Evolutionary conservation across 495 filamentous ascomycete species (phyloP).

Genomic region (Hyaloscypha variabilis): DNA sequence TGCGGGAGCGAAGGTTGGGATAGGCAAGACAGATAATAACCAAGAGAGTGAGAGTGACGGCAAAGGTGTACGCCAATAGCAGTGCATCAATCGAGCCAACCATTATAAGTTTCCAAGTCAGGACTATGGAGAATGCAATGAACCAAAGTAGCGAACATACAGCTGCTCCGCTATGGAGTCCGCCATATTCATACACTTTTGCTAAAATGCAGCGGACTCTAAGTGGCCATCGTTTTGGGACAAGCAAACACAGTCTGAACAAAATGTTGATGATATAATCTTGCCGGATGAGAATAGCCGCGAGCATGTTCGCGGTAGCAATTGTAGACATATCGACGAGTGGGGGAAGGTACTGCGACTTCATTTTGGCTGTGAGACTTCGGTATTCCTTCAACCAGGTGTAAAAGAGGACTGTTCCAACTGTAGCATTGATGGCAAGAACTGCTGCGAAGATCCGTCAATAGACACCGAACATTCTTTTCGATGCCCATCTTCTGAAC

Average conservation of each 20-base stretch:
- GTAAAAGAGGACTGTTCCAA: too few species aligned
- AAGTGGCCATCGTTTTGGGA: conserved; percentile 63
- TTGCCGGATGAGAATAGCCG: conserved; percentile 64
- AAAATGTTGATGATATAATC: conserved; percentile 78
- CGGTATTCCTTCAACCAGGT: too few species aligned
- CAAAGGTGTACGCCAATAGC: conserved; percentile 36
- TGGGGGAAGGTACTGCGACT: too few species aligned
- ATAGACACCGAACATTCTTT: too few species aligned
- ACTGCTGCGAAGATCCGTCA: too few species aligned
- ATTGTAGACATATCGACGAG: too few species aligned
- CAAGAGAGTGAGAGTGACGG: conserved; percentile 46
- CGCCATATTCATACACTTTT: conserved; percentile 79
- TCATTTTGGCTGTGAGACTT: too few species aligned
- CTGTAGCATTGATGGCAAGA: too few species aligned
- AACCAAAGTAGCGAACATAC: conserved; percentile 74
- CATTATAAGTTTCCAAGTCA: conserved; percentile 49
- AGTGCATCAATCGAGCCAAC: conserved; percentile 30
- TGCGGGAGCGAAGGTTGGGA: too few species aligned
- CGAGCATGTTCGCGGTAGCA: conserved; percentile 50
- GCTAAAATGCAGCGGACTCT: conserved; percentile 63
- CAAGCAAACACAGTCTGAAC: conserved; percentile 57
- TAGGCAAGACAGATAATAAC: too few species aligned
- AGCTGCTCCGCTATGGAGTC: conserved; percentile 74
- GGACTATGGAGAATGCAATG: conserved; percentile 40
- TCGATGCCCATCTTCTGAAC: too few species aligned